Conservation (phyloP, 495 filamentous ascomycete species). For the Annulohypoxylon bovei region DNA sequence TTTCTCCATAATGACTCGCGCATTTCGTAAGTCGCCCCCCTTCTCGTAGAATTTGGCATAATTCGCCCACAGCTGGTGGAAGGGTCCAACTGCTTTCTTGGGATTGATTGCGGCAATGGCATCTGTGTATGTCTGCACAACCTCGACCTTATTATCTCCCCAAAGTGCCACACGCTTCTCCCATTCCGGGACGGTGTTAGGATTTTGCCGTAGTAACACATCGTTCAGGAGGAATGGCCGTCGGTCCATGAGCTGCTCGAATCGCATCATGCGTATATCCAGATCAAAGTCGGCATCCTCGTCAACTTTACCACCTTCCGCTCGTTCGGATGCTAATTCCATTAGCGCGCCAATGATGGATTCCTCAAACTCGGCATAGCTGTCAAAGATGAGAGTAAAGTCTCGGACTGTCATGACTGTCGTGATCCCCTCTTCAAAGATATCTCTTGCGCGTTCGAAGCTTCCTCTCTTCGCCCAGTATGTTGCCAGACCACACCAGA, state of each 20-base stretch:
- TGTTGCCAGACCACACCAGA: slow-evolving; percentile 96
- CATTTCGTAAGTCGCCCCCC: slow-evolving; percentile 84
- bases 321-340: slow-evolving; percentile 83
- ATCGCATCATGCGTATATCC: slow-evolving; percentile 96
- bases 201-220: slow-evolving; percentile 93
- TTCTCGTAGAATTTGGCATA: slow-evolving; percentile 98
- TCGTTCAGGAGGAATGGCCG: slow-evolving; percentile 97
- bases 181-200: slow-evolving; percentile 97
- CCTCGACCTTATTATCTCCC: slow-evolving; percentile 90
- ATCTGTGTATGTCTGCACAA: slow-evolving; percentile 94
- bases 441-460: slow-evolving; percentile 88
- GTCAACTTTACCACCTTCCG: slow-evolving; percentile 82
- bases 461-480: slow-evolving; percentile 96
- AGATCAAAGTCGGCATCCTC: slow-evolving; percentile 94
- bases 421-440: slow-evolving; percentile 96
- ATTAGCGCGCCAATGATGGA: slow-evolving; percentile 91
- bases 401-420: slow-evolving; percentile 99
- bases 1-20: slow-evolving; percentile 94
- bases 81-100: slow-evolving; percentile 93
- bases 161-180: slow-evolving; percentile 94
- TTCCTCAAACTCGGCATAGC: slow-evolving; percentile 97
- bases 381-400: slow-evolving; percentile 96
- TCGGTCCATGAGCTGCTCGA: slow-evolving; percentile 98
- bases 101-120: slow-evolving; percentile 93
- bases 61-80: slow-evolving; percentile 95